Percentiles rank a stretch among this genome's conserved stretches.
These are phyloP conservation scores for Mariannaea sp. DNA, from an alignment of 2,329 filamentous ascomycete species.

Conservation along the genomic window DNA sequence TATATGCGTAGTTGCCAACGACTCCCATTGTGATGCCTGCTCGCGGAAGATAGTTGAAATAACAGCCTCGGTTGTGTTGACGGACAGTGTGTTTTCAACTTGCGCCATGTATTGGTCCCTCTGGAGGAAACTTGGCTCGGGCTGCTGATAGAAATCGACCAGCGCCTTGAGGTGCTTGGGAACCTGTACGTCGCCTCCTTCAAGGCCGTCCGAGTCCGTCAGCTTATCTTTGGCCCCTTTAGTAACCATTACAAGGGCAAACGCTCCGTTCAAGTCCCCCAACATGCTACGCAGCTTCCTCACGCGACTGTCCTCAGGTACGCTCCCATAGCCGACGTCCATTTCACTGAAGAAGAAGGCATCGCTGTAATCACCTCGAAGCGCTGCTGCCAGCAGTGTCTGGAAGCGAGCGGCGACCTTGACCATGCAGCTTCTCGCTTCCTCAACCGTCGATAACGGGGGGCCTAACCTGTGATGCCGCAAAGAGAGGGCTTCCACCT, in stretches of 20 bases:
- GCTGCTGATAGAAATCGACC: neutral
- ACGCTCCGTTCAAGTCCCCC: slow-evolving; percentile 4
- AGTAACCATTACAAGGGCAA: slow-evolving; percentile 8
- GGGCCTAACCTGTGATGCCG: neutral
- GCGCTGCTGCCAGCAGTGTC: neutral
- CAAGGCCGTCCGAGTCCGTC: neutral
- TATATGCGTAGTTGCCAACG: slow-evolving; percentile 8
- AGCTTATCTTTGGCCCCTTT: neutral
- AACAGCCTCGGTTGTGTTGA: neutral
- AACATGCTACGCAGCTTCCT: slow-evolving; percentile 2
- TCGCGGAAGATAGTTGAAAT: slow-evolving; percentile 8
- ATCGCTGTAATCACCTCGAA: slow-evolving; percentile 6
- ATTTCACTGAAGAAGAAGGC: slow-evolving; percentile 8
- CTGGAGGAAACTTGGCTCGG: neutral
- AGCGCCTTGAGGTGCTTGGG: neutral
- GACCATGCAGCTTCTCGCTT: slow-evolving; percentile 7
- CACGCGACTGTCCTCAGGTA: neutral
- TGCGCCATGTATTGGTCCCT: neutral
- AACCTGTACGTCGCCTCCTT: neutral
- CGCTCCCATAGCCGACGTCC: neutral
- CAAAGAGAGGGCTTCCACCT: neutral
- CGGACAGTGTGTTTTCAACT: slow-evolving; percentile 1
- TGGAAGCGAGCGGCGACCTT: slow-evolving; percentile 3
- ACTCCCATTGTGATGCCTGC: slow-evolving; percentile 7
- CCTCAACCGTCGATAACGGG: neutral